A percentile compares a stretch with the other conserved stretches of the same genome.
phyloP scores from a whole-genome alignment of 495 filamentous ascomycete genomes.

The Astrothelium macrocarpum region DNA sequence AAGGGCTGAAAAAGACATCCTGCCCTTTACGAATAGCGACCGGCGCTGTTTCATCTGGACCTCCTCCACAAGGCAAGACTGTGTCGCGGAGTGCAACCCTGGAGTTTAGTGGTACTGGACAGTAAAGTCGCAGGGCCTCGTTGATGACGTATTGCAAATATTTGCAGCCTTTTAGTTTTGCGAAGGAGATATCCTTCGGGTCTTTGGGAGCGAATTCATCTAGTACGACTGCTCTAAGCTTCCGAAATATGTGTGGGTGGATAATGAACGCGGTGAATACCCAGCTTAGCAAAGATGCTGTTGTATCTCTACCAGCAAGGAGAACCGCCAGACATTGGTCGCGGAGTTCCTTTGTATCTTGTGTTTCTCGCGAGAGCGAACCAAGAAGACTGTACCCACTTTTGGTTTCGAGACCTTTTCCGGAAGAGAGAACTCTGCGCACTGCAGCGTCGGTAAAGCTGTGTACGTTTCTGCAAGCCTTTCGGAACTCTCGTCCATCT shows the following conservation, averaged over 20 bases:
- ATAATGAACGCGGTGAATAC: slow-evolving; percentile 6
- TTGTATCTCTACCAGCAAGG: slow-evolving; percentile 36
- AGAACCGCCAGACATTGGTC: slow-evolving; percentile 32
- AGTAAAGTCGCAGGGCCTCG: slow-evolving; percentile 22
- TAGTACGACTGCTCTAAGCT: slow-evolving; percentile 13
- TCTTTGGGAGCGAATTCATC: slow-evolving; percentile 6
- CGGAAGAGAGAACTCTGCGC: neutral
- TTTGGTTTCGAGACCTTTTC: slow-evolving; percentile 19
- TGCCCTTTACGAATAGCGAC: slow-evolving; percentile 20
- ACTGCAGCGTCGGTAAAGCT: slow-evolving; percentile 13
- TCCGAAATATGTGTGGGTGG: slow-evolving; percentile 13
- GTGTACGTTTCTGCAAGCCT: neutral
- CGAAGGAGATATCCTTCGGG: slow-evolving; percentile 14
- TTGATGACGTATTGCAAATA: slow-evolving; percentile 20
- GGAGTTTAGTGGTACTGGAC: slow-evolving; percentile 17
- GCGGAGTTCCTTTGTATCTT: slow-evolving; percentile 26
- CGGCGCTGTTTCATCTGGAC: slow-evolving; percentile 13
- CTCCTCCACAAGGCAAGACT: slow-evolving; percentile 20
- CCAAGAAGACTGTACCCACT: slow-evolving; percentile 29
- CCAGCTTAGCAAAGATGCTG: slow-evolving; percentile 28
- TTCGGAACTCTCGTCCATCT: slow-evolving; percentile 14
- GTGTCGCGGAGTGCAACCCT: slow-evolving; percentile 15
- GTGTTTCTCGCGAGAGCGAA: slow-evolving; percentile 31
- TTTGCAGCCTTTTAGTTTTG: slow-evolving; percentile 14
- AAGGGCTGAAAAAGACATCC: slow-evolving; percentile 12